phyloP scores from a whole-genome alignment of 768 basidiomycete species.

The Amyloporia xantha region DNA sequence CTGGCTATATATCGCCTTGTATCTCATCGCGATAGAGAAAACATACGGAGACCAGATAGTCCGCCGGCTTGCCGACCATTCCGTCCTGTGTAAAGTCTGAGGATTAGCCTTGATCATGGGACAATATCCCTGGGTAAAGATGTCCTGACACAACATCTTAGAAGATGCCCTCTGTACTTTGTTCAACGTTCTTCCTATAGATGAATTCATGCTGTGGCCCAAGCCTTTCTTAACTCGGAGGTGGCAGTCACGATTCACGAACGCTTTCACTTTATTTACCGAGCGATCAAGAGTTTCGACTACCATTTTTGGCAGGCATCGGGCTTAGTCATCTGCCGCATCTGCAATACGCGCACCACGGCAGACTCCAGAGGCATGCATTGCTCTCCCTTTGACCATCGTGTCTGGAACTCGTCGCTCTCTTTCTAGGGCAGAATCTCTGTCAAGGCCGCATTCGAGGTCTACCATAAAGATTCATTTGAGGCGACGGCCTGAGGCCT shows the following conservation, averaged over 20 bases:
- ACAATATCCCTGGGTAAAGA: background rate
- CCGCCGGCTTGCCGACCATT: constrained; percentile 5
- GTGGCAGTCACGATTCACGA: too few species aligned
- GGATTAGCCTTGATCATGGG: constrained; percentile 2
- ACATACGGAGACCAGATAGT: constrained; percentile 1
- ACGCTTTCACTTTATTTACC: too few species aligned
- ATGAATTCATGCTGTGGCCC: too few species aligned
- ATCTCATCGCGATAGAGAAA: constrained; percentile 9
- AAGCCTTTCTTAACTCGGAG: too few species aligned
- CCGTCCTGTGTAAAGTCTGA: background rate
- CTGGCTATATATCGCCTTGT: constrained; percentile 2
- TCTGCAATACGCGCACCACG: background rate
- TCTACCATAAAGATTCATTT: background rate
- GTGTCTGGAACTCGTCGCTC: too few species aligned
- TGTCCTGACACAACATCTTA: too few species aligned
- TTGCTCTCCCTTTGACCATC: background rate
- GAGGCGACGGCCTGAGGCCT: background rate
- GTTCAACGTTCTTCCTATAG: too few species aligned
- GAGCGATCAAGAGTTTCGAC: too few species aligned
- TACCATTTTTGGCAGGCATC: background rate
- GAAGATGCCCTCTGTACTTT: too few species aligned
- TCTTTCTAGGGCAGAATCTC: background rate
- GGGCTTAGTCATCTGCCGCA: background rate
- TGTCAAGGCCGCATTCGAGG: background rate
- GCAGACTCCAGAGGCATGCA: background rate